Conservation (phyloP, 2,329 filamentous ascomycete species). For the Hypoxylon sp. region DNA sequence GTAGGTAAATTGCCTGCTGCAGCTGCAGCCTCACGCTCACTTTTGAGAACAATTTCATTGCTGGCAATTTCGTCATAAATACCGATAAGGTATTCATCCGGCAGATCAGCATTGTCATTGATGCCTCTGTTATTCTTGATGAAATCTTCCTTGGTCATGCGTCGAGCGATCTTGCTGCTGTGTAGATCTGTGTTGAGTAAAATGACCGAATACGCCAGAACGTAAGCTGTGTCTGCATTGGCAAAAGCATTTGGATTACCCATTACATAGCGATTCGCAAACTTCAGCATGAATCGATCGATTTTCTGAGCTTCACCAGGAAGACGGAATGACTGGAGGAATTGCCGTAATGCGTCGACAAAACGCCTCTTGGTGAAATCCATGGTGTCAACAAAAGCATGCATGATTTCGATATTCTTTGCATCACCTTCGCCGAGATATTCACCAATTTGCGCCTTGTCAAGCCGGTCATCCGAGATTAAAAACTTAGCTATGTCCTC, state of each 20-base stretch:
- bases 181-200: slow-evolving; percentile 97
- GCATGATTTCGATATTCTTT: slow-evolving; percentile 97
- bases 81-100: slow-evolving; percentile 87
- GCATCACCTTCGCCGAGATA: slow-evolving; percentile 94
- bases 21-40: slow-evolving; percentile 90
- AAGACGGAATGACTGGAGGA: slow-evolving; percentile 93
- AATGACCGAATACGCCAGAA: slow-evolving; percentile 96
- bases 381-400: slow-evolving; percentile 96
- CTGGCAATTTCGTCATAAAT: slow-evolving; percentile 94
- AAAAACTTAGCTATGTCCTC: slow-evolving; percentile 89
- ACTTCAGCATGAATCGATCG: slow-evolving; percentile 99
- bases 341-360: slow-evolving; percentile 90
- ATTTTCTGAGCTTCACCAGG: slow-evolving; percentile 99
- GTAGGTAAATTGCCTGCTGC: slow-evolving; percentile 76
- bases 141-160: slow-evolving; percentile 97
- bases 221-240: slow-evolving; percentile 97
- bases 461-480: slow-evolving; percentile 83
- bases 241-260: slow-evolving; percentile 98
- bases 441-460: slow-evolving; percentile 94
- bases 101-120: slow-evolving; percentile 94
- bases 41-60: slow-evolving; percentile 95
- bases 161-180: slow-evolving; percentile 83
- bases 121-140: slow-evolving; percentile 99
- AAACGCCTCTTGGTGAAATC: slow-evolving; percentile 93
- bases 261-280: slow-evolving; percentile 93